Evolutionary conservation across 1,284 basidiomycete species (phyloP), one percentile per base, ranked within the genome.

Genomic region (Erythrobasidium hasegawianum): DNA sequence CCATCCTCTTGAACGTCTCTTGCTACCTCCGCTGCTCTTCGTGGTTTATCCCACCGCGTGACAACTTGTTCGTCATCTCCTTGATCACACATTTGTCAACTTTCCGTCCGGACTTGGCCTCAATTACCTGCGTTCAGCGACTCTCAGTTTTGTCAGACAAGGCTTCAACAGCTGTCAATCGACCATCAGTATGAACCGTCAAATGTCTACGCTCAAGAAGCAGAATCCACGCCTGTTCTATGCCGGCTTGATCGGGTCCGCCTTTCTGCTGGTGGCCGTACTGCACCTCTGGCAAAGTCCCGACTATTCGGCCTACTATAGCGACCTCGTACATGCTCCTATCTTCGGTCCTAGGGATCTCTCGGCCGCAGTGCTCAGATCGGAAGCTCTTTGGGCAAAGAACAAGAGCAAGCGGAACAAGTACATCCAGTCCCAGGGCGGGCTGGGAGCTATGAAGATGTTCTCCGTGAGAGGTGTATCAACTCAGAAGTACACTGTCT

Each of bases 401-500:
- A n/a, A 75, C 75, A 0, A 54, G 73, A 22, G 75, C 64, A 53
- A 62, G n/a, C 68, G 64, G 14, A 47, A 29, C 49, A 77, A 68
- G 2, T 79, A 71, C 67, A 73, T 78, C 20, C 59, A 73, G 14
- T 76, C 76, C 52, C 75, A 77, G 8, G 71, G 68, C 8, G 78
- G 77, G 27, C 77, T 76, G 2, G 73, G 75, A 0, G 70, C 33
- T 24, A 78, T 78, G 65, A 76, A 74, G 61, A 69, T 69, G 27
- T 77, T 77, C 52, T 61, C 69, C 13, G 68, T 68, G 33, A 65
- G 33, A 65, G 47, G 50, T 26, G 16, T 29, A 26, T 7, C 18
- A 53, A 29, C 20, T n/a, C 18, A 41, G 50, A 24, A 14, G 27
- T 40, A n/a, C 3, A 33, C 18, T 22, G 18, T 39, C n/a, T 59